A percentile compares a stretch with the other conserved stretches of the same genome.
phyloP scores from a whole-genome alignment of 139 green algal genomes.

The Coccomyxa sp. region DNA sequence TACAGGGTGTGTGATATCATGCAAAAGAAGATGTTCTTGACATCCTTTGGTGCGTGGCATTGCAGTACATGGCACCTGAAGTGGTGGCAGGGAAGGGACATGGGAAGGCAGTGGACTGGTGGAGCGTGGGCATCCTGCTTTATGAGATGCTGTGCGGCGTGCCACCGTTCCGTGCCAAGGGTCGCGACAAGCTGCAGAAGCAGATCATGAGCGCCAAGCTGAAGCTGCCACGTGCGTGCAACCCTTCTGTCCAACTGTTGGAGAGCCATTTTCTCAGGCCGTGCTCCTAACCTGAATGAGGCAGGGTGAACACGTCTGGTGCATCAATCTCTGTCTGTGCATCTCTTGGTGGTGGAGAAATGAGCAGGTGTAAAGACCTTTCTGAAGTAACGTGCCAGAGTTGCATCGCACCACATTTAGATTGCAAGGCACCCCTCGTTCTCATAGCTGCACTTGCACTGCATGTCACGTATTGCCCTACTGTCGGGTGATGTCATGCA shows the following conservation, averaged over 20 bases:
- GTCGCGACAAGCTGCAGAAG: constrained; percentile 76
- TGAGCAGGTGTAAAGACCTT: too few relatives aligned
- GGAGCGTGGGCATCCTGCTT: constrained; percentile 90
- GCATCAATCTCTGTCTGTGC: constrained; percentile 21
- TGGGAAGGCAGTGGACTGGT: constrained; percentile 90
- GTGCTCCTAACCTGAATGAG: neutral
- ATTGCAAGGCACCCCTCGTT: too few relatives aligned
- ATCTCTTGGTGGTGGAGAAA: neutral
- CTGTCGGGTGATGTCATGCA: too few relatives aligned
- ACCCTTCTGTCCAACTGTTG: neutral
- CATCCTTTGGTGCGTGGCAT: neutral
- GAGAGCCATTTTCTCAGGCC: neutral
- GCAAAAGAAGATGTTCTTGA: neutral
- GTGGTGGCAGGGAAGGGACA: constrained; percentile 14
- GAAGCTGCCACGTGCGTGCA: constrained; percentile 64
- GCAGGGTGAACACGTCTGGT: constrained; percentile 7
- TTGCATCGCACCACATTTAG: too few relatives aligned
- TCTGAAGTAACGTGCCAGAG: too few relatives aligned
- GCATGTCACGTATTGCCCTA: too few relatives aligned
- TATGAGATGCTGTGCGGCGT: constrained; percentile 96
- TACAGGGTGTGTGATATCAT: neutral
- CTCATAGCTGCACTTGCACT: too few relatives aligned
- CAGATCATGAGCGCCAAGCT: constrained; percentile 76
- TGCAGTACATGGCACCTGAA: constrained; percentile 59
- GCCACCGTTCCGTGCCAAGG: constrained; percentile 88